Evolutionary conservation across 495 filamentous ascomycete species (phyloP).

Genomic region (Talaromyces liani): DNA sequence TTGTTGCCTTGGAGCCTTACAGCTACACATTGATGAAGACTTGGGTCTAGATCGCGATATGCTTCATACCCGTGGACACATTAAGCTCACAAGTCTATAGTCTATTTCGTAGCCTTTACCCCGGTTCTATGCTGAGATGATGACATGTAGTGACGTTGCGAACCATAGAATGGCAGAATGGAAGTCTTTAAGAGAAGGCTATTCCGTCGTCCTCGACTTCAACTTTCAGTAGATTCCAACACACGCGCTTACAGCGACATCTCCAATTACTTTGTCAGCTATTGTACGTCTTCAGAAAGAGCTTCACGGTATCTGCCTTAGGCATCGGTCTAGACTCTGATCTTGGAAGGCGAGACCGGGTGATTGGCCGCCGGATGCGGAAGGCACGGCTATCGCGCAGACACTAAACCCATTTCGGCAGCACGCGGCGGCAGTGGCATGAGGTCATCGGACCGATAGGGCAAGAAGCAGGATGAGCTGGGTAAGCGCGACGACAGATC

Average conservation of each 20-base stretch:
- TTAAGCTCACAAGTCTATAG: neutral
- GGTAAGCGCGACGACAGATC: neutral
- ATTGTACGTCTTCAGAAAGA: neutral
- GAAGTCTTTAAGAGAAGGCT: neutral
- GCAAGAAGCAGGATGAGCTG: neutral
- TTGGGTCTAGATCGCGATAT: neutral
- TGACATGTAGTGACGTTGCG: neutral
- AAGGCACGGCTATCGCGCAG: neutral
- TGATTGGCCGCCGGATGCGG: constrained; percentile 2
- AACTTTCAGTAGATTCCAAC: neutral
- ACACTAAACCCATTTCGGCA: neutral
- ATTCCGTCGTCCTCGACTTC: neutral
- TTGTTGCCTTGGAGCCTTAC: neutral
- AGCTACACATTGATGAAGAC: neutral
- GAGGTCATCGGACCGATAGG: neutral
- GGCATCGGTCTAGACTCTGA: neutral
- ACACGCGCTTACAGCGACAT: neutral
- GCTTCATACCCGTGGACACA: neutral
- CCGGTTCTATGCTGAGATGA: neutral
- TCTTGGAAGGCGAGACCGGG: neutral
- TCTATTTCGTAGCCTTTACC: neutral
- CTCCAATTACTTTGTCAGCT: neutral
- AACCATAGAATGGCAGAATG: neutral
- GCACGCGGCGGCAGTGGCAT: neutral
- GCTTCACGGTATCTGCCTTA: neutral